Conservation (phyloP, 225 moss, liverwort and hornwort genomes). For the Rhytidiadelphus loreus region DNA sequence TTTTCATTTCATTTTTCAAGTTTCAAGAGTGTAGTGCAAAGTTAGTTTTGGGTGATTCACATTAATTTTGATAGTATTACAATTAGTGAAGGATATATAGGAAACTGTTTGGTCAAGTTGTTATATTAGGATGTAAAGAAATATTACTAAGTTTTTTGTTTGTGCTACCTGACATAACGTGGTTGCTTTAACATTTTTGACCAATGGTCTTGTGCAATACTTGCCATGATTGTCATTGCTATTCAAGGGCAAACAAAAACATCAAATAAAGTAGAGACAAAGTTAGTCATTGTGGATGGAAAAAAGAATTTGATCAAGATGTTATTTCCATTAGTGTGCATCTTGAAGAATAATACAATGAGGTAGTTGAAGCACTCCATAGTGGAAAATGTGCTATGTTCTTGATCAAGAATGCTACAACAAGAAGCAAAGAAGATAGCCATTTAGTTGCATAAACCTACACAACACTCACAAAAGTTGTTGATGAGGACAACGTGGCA, state of each 20-base stretch:
- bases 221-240: not conserved
- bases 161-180: not conserved
- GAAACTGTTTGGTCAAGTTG: not conserved
- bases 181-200: no score
- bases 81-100: not conserved
- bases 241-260: no score
- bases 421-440: not conserved
- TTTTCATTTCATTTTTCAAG: not conserved
- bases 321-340: not conserved
- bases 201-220: not conserved
- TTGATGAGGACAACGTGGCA: no score
- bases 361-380: not conserved
- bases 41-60: fast-evolving
- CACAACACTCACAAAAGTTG: not conserved
- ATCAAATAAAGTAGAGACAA: not conserved
- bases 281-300: not conserved
- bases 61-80: not conserved
- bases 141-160: not conserved
- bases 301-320: not conserved
- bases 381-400: not conserved
- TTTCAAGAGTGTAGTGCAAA: not conserved
- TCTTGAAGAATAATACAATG: not conserved
- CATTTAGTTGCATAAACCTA: not conserved
- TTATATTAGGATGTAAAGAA: not conserved
- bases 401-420: not conserved